Evolutionary conservation across 2,329 filamentous ascomycete genomes (phyloP).

Genomic region (Pleomassaria siparia): DNA sequence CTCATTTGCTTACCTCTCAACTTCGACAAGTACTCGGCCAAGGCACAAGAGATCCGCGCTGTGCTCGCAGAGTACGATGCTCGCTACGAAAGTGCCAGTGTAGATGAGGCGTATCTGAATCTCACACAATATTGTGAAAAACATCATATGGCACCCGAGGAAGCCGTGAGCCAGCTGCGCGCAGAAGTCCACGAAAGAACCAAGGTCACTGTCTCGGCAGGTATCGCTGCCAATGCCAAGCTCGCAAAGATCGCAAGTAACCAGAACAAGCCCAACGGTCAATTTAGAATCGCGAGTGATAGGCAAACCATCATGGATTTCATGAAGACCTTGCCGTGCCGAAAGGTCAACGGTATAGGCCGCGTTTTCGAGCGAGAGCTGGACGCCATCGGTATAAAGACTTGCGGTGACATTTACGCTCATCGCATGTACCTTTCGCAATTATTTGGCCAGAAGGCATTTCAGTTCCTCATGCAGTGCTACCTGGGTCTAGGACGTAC

Average conservation of each 20-base stretch:
- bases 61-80: conserved; percentile 87
- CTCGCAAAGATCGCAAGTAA: conserved; percentile 96
- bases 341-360: conserved; percentile 95
- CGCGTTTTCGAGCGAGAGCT: conserved; percentile 91
- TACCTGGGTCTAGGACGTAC: conserved; percentile 87
- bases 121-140: conserved; percentile 80
- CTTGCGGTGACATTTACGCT: conserved; percentile 82
- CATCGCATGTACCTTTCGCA: conserved; percentile 72
- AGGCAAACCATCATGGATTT: conserved; percentile 77
- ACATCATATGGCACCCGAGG: conserved; percentile 68
- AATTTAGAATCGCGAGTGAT: conserved; percentile 75
- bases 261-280: conserved; percentile 94
- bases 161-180: conserved; percentile 76
- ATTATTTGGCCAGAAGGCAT: conserved; percentile 90
- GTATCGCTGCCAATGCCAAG: conserved; percentile 90
- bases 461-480: conserved; percentile 79
- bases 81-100: conserved; percentile 87
- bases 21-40: conserved; percentile 87
- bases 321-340: conserved; percentile 78
- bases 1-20: conserved; percentile 81
- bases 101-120: conserved; percentile 96
- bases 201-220: conserved; percentile 86
- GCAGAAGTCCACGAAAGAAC: conserved; percentile 73
- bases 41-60: conserved; percentile 82
- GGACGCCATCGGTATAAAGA: conserved; percentile 81